A percentile compares a stretch with the other conserved stretches of the same genome.
Conservation (phyloP, 768 basidiomycete genomes). For the Lactifluus subvellereus region DNA sequence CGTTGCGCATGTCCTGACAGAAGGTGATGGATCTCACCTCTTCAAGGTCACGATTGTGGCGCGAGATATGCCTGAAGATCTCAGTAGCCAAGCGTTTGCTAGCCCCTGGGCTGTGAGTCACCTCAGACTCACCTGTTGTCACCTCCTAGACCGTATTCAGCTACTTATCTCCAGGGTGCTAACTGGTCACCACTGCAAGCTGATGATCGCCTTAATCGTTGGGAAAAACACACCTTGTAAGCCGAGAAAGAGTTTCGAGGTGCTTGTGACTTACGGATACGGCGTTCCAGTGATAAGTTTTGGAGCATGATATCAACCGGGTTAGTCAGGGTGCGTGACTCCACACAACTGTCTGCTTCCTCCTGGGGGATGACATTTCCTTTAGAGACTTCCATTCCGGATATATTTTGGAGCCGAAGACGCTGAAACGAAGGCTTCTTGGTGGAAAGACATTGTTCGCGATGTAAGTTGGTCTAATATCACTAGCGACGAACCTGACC, state of each 20-base stretch:
- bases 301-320: conserved; percentile 45
- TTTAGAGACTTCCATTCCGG: conserved; percentile 36
- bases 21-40: conserved; percentile 7
- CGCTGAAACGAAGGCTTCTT: conserved; percentile 27
- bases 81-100: conserved; percentile 41
- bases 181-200: conserved; percentile 40
- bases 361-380: neutral
- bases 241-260: conserved; percentile 15
- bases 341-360: neutral
- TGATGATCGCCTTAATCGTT: conserved; percentile 32
- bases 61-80: conserved; percentile 37
- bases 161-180: conserved; percentile 34
- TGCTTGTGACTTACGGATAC: neutral
- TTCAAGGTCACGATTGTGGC: conserved; percentile 35
- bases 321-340: conserved; percentile 34
- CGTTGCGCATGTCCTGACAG: conserved; percentile 35
- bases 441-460: conserved; percentile 38
- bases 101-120: conserved; percentile 46
- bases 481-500: neutral
- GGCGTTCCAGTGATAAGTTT: conserved; percentile 36
- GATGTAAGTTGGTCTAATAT: conserved; percentile 30
- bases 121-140: no score
- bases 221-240: conserved; percentile 42
- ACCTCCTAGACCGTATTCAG: neutral
- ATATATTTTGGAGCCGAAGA: conserved; percentile 30